Evolutionary conservation across 2,329 filamentous ascomycete genomes (phyloP).

Genomic region (Purpureocillium lavendulum): DNA sequence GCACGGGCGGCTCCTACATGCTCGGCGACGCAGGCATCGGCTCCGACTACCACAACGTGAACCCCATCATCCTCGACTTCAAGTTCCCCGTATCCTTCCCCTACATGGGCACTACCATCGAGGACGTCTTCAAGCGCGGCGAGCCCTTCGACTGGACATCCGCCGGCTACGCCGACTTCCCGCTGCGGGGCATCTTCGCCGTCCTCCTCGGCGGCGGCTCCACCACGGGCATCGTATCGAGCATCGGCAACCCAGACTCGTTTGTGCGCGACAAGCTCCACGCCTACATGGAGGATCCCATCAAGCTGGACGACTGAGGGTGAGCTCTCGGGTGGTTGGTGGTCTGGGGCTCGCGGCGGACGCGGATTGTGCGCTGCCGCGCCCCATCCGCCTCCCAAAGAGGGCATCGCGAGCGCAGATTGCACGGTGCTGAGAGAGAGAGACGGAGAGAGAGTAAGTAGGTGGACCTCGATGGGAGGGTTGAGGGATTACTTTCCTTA

Average conservation of each 20-base stretch:
- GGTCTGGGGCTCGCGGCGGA: too few species aligned
- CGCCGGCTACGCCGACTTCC: background rate
- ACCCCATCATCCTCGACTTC: background rate
- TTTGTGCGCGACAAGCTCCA: constrained; percentile 1
- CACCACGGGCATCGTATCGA: constrained; percentile 2
- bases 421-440: too few species aligned
- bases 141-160: constrained; percentile 1
- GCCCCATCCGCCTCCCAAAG: too few species aligned
- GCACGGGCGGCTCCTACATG: constrained; percentile 1
- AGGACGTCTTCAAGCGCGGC: background rate
- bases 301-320: constrained; percentile 16
- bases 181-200: constrained; percentile 1
- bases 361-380: too few species aligned
- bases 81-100: background rate
- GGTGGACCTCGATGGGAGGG: too few species aligned
- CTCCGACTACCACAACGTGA: constrained; percentile 1
- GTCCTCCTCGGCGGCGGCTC: constrained; percentile 2
- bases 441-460: too few species aligned
- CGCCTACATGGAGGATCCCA: background rate
- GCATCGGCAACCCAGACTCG: background rate
- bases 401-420: too few species aligned
- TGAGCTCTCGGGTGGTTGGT: too few species aligned
- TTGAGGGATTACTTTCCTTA: too few species aligned
- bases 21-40: background rate
- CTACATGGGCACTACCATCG: background rate